A percentile compares a stretch with the other conserved stretches of the same genome.
These are phyloP conservation scores for Beta macrorhiza DNA, from an alignment of 179 eudicot species.

Conservation along the genomic window DNA sequence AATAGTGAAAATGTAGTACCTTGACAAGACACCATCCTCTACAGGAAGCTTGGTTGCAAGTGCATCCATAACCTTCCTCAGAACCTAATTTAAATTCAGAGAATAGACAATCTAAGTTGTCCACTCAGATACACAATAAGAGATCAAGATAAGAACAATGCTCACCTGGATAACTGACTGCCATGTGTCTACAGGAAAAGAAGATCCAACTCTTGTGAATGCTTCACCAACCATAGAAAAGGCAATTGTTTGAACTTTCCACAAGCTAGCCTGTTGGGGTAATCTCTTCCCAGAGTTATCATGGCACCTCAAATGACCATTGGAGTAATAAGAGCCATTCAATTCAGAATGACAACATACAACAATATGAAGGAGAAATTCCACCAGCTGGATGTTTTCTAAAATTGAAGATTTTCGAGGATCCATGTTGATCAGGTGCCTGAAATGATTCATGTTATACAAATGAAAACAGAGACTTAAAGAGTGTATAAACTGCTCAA, in stretches of 20 bases:
- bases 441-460: slow-evolving; percentile 27
- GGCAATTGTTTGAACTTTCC: slow-evolving; percentile 63
- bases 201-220: slow-evolving; percentile 64
- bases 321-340: slow-evolving; percentile 36
- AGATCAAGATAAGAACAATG: slow-evolving; percentile 10
- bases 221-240: slow-evolving; percentile 74
- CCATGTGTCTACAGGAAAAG: slow-evolving; percentile 61
- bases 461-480: not conserved
- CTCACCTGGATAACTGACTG: slow-evolving; percentile 67
- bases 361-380: slow-evolving; percentile 59
- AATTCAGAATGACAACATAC: slow-evolving; percentile 51
- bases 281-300: slow-evolving; percentile 34
- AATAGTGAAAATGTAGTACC: slow-evolving; percentile 37
- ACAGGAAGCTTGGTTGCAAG: slow-evolving; percentile 53
- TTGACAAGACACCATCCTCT: slow-evolving; percentile 61
- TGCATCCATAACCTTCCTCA: slow-evolving; percentile 70
- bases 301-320: slow-evolving; percentile 29
- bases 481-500: not conserved
- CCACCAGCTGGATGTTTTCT: slow-evolving; percentile 54
- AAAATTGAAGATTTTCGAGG: slow-evolving; percentile 40
- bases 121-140: not conserved
- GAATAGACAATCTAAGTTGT: slow-evolving; percentile 23
- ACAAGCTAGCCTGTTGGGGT: slow-evolving; percentile 40
- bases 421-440: slow-evolving; percentile 53
- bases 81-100: slow-evolving; percentile 45